Evolutionary conservation across 148 eudicot species (phyloP), one percentile per base, ranked within the genome.

Genomic region (Vaccinium macrocarpon): DNA sequence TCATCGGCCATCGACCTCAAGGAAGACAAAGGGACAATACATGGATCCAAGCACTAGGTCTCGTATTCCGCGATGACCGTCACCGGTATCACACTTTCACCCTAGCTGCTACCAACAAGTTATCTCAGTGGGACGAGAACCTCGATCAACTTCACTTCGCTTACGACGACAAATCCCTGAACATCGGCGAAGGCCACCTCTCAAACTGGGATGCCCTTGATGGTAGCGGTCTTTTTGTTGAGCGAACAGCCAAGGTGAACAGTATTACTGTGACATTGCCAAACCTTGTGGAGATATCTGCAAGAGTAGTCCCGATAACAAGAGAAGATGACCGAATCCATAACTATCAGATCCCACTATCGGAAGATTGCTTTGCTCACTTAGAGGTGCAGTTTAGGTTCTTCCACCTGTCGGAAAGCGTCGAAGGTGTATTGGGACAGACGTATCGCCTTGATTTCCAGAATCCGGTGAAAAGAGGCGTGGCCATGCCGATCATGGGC

Each of bases 31-130:
- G 87, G 7, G 87, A 87, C 83, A 75, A 68, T 38, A 87, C 89
- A 21, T 87, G 89, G 89, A 82, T 87, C 52, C 84, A 87, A 82
- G 86, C 89, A 56, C 82, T 87, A 6, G 84, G 87, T 5, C 79
- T 87, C 19, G 55, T 84, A 11, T 87, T 84, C 77, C 75, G 49
- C 19, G 71, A 64, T 2, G 32, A 0, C 32, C 71, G 25, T 64
- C 29, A 0, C 71, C 29, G 3, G 11, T 55, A 59, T 56, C 82
- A 84, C 82, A 66, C n/a, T 19, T 82, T 84, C 82, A 76, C 85
- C 29, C 23, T 87, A 12, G 61, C 78, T 6, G 86, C 16, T 5
- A 15, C 89, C 23, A 64, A 61, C 14, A 77, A 77, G 48, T 82
- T 81, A 0, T 64, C 84, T 18, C 71, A 52, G 49, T 87, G 89